Evolutionary conservation across 2,329 filamentous ascomycete genomes (phyloP), one percentile per base, ranked within the genome.

Genomic region (Neonectria neomacrospora): DNA sequence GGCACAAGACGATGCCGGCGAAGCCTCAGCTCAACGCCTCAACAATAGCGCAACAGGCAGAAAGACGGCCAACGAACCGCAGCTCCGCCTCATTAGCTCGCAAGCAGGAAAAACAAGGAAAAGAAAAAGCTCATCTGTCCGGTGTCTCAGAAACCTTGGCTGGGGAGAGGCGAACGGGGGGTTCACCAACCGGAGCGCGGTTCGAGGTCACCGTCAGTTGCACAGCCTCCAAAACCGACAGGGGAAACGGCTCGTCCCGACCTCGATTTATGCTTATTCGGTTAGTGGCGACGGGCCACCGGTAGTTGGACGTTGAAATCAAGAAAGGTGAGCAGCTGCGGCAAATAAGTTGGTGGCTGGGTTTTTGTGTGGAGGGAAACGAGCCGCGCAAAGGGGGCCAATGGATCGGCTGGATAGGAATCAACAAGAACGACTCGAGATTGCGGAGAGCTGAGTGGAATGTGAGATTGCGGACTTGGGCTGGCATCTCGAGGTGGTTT

Each of bases 201-300:
- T 11, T n/a, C 18, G 37, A 41, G n/a, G 37, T 41, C 37, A 41
- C 37, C n/a, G 37, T 41, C n/a, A 18, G n/a, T 18, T 39, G 56
- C 56, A 59, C 56, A 59, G 56, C 56, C 56, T 37, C 34, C 34
- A 16, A 16, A 7, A 7, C 12, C 34, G 34, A 37, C 34, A 37
- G 34, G 34, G 34, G 34, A 32, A 32, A 32, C 3, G 30, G 9
- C 30, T 12, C 14, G 14, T 37, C 5, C 34, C 34, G 34, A n/a
- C 8, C 37, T 41, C 37, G 8, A 41, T 20, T 41, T 41, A 41
- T 41, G 37, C 37, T 41, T 41, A 41, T 41, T 41, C n/a, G 37
- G 8, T 41, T 41, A 41, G 37, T 41, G 37, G 37, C 16, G 9
- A 41, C 37, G 37, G 37, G 12, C 37, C 18, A n/a, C n/a, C n/a